Evolutionary conservation across 257 asterid genomes (phyloP), one percentile per base, ranked within the genome.

Genomic region (Handroanthus guayacan): DNA sequence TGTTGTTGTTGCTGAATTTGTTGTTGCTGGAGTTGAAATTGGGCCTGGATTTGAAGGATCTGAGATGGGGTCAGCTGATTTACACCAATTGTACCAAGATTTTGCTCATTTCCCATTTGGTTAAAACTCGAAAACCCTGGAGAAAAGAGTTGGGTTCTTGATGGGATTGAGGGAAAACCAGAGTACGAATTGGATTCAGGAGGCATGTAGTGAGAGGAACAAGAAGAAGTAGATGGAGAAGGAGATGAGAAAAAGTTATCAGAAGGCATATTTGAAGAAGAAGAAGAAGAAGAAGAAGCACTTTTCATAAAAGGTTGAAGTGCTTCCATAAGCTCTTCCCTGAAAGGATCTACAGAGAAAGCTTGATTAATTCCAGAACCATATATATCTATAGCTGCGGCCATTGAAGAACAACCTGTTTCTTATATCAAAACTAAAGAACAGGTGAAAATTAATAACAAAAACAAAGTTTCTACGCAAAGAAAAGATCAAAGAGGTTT

Each of bases 291-390:
- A 82, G 85, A 25, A 25, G 31, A 25, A 25, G 31, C 88, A 81
- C 88, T 83, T 70, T 85, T 90, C 95, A 93, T 87, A 83, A 87
- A 93, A 85, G 98, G 98, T 64, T 83, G 82, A 74, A 93, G 96
- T 79, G 98, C 98, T 85, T 89, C 86, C 95, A 91, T 88, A 36
- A 93, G 93, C 79, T 93, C 98, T 74, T 86, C 97, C 7, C 86
- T 84, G 43, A 84, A 82, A 34, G 97, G 97, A 85, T 90, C 97
- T 78, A 87, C 1, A 10, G 68, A 76, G 71, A 81, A 92, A 76
- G 52, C 69, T 34, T 86, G 81, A 75, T 66, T 81, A 44, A 78
- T 84, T 71, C 64, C 69, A 75, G 83, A 67, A 81, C 82, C 86
- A 52, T 83, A 86, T 20, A 75, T 41, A 82, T 87, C 91, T 78